Evolutionary conservation across 352 stramenopile species (phyloP).

Genomic region (Phytophthora meadii): DNA sequence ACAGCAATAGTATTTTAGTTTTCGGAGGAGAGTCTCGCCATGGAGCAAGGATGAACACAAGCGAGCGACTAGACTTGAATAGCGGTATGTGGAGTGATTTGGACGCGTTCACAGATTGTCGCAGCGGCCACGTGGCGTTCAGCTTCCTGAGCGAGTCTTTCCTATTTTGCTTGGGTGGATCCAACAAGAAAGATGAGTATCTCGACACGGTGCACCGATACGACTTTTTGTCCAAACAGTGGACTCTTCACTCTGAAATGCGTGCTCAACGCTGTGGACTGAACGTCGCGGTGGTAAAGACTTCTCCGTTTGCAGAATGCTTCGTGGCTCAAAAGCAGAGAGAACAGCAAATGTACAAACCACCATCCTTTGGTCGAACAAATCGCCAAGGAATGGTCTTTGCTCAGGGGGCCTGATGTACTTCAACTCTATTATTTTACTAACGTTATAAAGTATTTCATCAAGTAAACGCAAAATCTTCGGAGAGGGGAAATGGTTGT

Average conservation of each 20-base stretch:
- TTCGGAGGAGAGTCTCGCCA: slow-evolving; percentile 77
- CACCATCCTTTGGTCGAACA: slow-evolving; percentile 1
- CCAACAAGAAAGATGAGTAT: slow-evolving; percentile 83
- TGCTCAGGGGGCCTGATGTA: slow-evolving; percentile 12
- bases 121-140: slow-evolving; percentile 70
- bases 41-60: slow-evolving; percentile 68
- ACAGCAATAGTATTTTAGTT: slow-evolving; percentile 62
- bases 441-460: too few species aligned
- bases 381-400: neutral
- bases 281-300: slow-evolving; percentile 62
- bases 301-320: slow-evolving; percentile 45
- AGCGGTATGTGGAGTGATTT: slow-evolving; percentile 56
- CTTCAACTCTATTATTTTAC: too few species aligned
- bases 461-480: too few species aligned
- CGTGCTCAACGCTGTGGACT: slow-evolving; percentile 65
- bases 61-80: slow-evolving; percentile 57
- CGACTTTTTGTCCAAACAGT: slow-evolving; percentile 67
- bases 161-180: slow-evolving; percentile 74
- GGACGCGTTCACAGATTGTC: slow-evolving; percentile 63
- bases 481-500: too few species aligned
- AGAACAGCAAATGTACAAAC: slow-evolving; percentile 18
- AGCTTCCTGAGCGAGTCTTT: slow-evolving; percentile 71
- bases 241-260: slow-evolving; percentile 70
- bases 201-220: slow-evolving; percentile 72
- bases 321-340: slow-evolving; percentile 43